Base-by-base conservation (phyloP, 2,329 filamentous ascomycete genomes). In the Trichoderma harzianum region DNA sequence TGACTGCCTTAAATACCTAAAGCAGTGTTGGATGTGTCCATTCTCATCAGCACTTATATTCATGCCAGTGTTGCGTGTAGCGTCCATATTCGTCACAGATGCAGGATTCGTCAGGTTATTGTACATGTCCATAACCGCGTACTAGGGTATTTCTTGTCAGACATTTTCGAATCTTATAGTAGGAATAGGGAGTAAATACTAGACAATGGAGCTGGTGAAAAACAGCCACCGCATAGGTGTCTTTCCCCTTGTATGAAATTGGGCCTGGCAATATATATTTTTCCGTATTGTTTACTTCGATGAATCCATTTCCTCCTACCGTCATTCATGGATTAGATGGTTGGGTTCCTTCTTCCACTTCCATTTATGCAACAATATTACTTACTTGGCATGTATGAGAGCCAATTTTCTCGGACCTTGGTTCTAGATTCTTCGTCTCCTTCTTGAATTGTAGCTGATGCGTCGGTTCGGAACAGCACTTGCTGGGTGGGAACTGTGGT, bases 181-280 rank as follows among this genome's bases (percentile, higher is more conserved):
- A 24, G 12, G 28, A 30, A 12, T 14, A 5, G 34, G 4, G 21
- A 24, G 16, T n/a, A 68, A 57, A 14, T 68, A 68, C 65, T 34
- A 68, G 39, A 30, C 65, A 68, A 21, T 68, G 65, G 24, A 68
- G 53, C 26, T 68, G 65, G 11, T 68, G 65, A 26, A 68, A 68
- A 32, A 68, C 65, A 43, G 65, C 65, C 7, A 68, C 16, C 7
- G 65, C 30, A 43, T 68, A 68, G 34, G 34, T 58, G 11, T 26
- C 7, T 30, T 58, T 43, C 3, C 34, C 65, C 4, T 43, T 1
- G 30, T 21, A 43, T 26, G 10, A 1, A 24, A 68, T 68, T 3
- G 65, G 65, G 2, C 43, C 34, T 18, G 65, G 53, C 28, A 68
- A 7, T 18, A 21, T 57, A 16, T 68, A 68, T 11, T 32, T 58